These are phyloP conservation scores for Ceratopteris richardii DNA, from an alignment of 75 land plant species.

Conservation along the genomic window DNA sequence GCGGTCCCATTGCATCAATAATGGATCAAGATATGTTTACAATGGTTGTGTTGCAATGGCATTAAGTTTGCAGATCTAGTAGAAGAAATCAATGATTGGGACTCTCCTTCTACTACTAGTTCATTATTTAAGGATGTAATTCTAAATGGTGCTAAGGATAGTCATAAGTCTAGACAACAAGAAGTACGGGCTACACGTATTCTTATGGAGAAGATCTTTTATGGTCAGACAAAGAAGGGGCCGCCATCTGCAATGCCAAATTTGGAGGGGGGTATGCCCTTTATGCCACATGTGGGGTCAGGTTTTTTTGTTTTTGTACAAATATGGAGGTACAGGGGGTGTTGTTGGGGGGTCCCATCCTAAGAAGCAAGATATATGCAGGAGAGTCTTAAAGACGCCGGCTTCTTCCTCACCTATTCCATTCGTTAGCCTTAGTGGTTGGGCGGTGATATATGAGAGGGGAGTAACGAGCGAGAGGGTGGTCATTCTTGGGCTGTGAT, in stretches of 20 bases:
- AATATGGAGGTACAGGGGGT: too few species aligned
- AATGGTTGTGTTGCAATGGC: conserved; percentile 80
- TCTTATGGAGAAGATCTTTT: conserved; percentile 77
- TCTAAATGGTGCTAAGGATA: conserved; percentile 39
- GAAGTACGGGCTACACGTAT: conserved; percentile 70
- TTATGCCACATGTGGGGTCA: too few species aligned
- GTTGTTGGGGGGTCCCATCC: too few species aligned
- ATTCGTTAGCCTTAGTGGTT: too few species aligned
- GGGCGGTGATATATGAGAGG: too few species aligned
- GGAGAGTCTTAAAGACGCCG: too few species aligned
- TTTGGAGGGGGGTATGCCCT: too few species aligned
- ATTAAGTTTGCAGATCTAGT: conserved; percentile 52
- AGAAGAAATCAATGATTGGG: conserved; percentile 59
- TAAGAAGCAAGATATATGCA: too few species aligned
- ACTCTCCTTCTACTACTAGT: conserved; percentile 57
- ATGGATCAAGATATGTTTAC: conserved; percentile 82
- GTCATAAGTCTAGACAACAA: conserved; percentile 26
- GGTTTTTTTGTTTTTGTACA: too few species aligned
- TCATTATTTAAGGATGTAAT: conserved; percentile 69
- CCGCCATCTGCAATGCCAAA: too few species aligned
- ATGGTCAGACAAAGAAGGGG: conserved; percentile 96
- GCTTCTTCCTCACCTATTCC: conserved; percentile 47
- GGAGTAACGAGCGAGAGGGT: too few species aligned
- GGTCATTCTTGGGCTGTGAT: too few species aligned
- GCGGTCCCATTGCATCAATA: conserved; percentile 85